A percentile compares a stretch with the other conserved stretches of the same genome.
These are phyloP conservation scores for Trebouxia sp. DNA, from an alignment of 139 green algal species.

Conservation along the genomic window DNA sequence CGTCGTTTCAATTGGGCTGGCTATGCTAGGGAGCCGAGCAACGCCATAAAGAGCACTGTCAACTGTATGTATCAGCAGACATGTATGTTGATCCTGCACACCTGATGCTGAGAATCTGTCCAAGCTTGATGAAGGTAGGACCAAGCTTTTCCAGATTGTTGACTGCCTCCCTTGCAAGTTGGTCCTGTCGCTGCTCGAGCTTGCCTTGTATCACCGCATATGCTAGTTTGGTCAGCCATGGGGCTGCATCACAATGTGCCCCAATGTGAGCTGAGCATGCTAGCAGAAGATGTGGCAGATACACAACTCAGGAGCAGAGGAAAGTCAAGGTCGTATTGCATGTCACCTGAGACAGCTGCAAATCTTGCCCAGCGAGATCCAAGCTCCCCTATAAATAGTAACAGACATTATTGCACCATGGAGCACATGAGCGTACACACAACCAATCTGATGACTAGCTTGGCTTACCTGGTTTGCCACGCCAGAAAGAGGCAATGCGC, in stretches of 20 bases:
- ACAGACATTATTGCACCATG: no score
- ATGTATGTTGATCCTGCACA: constrained; percentile 8
- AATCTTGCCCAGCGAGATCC: constrained; percentile 65
- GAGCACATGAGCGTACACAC: no score
- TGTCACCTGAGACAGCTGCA: constrained; percentile 56
- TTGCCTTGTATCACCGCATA: constrained; percentile 64
- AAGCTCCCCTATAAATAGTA: constrained; percentile 66
- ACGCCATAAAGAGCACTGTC: no score
- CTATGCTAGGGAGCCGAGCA: no score
- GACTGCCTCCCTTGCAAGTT: constrained; percentile 69
- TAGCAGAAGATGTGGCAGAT: neutral
- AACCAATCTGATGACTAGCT: no score
- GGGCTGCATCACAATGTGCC: constrained; percentile 37
- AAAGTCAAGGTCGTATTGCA: neutral
- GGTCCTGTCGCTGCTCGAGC: constrained; percentile 52
- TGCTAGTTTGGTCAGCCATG: constrained; percentile 76
- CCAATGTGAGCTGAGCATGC: neutral
- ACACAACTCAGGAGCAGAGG: neutral
- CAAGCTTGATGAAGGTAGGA: constrained; percentile 95
- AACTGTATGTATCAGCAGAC: no score
- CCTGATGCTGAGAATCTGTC: constrained; percentile 77
- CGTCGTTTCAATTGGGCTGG: no score
- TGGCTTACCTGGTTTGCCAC: constrained; percentile 29
- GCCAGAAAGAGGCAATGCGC: constrained; percentile 73
- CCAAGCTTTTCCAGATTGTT: constrained; percentile 81